Evolutionary conservation across 2,329 filamentous ascomycete genomes (phyloP).

Genomic region (Alternaria gaisen): DNA sequence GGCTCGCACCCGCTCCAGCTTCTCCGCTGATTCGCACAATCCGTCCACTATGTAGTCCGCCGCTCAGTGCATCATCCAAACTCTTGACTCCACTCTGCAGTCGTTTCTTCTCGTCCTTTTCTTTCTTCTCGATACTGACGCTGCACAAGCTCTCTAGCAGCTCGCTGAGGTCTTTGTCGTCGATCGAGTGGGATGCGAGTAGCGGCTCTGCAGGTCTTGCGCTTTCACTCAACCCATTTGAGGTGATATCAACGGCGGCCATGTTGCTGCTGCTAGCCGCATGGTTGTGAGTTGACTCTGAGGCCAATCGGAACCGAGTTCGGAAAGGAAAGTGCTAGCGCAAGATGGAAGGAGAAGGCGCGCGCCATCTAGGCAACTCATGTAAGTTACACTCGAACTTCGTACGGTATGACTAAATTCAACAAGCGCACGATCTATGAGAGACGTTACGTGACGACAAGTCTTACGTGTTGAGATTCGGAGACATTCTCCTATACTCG

Average conservation of each 20-base stretch:
- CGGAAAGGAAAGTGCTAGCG: constrained; percentile 1
- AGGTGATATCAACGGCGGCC: not conserved
- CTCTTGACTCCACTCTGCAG: constrained; percentile 36
- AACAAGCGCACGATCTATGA: not conserved
- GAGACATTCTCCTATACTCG: not conserved
- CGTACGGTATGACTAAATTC: not conserved
- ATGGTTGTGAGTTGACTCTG: not conserved
- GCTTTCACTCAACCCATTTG: not conserved
- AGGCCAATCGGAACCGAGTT: not conserved
- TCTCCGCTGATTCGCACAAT: constrained; percentile 51
- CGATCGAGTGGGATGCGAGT: constrained; percentile 27
- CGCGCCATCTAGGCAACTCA: not conserved
- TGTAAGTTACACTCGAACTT: not conserved
- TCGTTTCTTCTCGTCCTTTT: not conserved
- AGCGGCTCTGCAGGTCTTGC: constrained; percentile 22
- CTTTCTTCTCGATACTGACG: not conserved
- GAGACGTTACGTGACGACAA: not conserved
- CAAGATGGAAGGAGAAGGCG: not conserved
- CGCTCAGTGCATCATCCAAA: constrained; percentile 50
- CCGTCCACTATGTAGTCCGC: constrained; percentile 49
- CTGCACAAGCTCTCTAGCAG: constrained; percentile 17
- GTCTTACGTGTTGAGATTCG: not conserved
- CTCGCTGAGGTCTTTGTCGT: constrained; percentile 29
- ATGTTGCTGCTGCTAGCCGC: not conserved
- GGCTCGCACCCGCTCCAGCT: constrained; percentile 27